phyloP scores from a whole-genome alignment of 1,284 basidiomycete species.

The Ganoderma leucocontextum region DNA sequence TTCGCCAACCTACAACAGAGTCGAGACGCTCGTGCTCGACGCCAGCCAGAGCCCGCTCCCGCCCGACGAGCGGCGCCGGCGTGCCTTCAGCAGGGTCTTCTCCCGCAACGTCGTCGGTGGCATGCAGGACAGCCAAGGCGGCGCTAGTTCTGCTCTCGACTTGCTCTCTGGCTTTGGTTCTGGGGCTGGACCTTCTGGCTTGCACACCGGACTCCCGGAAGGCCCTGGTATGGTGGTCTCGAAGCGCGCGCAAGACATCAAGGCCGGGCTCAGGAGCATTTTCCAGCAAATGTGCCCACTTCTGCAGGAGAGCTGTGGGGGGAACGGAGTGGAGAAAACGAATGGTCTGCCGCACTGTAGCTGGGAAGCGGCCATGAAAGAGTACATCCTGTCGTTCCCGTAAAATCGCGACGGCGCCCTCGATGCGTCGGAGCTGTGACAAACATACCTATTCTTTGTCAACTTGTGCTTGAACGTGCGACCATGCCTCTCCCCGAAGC shows the following conservation, averaged over 20 bases:
- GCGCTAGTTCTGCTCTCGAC: not conserved
- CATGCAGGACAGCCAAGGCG: constrained; percentile 16
- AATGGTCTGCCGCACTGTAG: constrained; percentile 58
- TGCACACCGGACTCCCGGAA: constrained; percentile 6
- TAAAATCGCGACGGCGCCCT: constrained; percentile 42
- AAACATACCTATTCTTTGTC: not conserved
- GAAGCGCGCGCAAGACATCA: constrained; percentile 39
- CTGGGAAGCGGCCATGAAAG: constrained; percentile 70
- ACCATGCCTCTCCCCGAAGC: not conserved
- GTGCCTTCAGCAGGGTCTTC: constrained; percentile 21
- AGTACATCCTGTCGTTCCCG: constrained; percentile 68
- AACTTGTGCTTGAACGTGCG: not conserved
- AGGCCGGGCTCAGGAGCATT: constrained; percentile 41
- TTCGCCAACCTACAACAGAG: constrained; percentile 50
- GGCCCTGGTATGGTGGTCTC: constrained; percentile 21
- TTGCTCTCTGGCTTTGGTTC: constrained; percentile 17
- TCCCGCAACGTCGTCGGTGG: not conserved
- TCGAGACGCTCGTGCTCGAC: constrained; percentile 49
- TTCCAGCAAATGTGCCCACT: constrained; percentile 44
- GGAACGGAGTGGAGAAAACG: constrained; percentile 45
- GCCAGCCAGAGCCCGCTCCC: constrained; percentile 25
- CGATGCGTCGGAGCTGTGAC: not conserved
- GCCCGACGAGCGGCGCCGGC: constrained; percentile 8
- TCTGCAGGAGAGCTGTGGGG: constrained; percentile 58
- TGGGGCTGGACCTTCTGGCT: constrained; percentile 4